Base-by-base conservation (phyloP, 116 monocot genomes). In the Posidonia oceanica region DNA sequence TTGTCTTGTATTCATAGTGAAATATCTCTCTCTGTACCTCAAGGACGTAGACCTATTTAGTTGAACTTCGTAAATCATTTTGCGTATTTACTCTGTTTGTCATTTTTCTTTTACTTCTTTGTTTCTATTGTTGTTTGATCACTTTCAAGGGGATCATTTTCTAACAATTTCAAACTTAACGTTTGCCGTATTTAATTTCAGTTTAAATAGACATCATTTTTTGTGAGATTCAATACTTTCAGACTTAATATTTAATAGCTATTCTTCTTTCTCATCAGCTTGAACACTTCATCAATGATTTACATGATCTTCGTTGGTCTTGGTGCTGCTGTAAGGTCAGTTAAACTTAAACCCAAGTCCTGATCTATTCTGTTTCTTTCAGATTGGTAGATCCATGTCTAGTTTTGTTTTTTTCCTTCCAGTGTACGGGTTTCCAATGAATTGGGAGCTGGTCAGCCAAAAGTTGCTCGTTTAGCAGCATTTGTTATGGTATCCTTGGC, bases 351-450 rank as follows among this genome's bases (percentile, higher is more conserved):
- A 7, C 22, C 5, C 14, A 5, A 29, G 12, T 63, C 14, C 37
- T 63, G 15, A 10, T 36, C 10, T 63, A 63, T 36, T 36, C 62
- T 58, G 18, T 20, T 29, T 29, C 14, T 64, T n/a, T 10, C 15
- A n/a, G n/a, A 15, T 40, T 8, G 3, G 8, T 51, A n/a, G 41
- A n/a, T 51, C 11, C 11, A 20, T 22, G 16, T 3, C 3, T 67
- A 2, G 7, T 44, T 67, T 51, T 14, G 17, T 29, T 29, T 29
- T 29, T 29, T 29, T 29, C 29, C 48, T 55, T 56, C 38, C 36
- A 77, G 77, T 14, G 51, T 38, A 36, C 54, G 65, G 15, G 71
- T 77, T 52, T 77, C 77, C 11, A 66, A 77, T 48, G 71, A 78
- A 59, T 36, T 78, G 36, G 77, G 77, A 57, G 77, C 77, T 8